phyloP scores from a whole-genome alignment of 192 early-diverging fungal genomes.

The Podila clonocystis region DNA sequence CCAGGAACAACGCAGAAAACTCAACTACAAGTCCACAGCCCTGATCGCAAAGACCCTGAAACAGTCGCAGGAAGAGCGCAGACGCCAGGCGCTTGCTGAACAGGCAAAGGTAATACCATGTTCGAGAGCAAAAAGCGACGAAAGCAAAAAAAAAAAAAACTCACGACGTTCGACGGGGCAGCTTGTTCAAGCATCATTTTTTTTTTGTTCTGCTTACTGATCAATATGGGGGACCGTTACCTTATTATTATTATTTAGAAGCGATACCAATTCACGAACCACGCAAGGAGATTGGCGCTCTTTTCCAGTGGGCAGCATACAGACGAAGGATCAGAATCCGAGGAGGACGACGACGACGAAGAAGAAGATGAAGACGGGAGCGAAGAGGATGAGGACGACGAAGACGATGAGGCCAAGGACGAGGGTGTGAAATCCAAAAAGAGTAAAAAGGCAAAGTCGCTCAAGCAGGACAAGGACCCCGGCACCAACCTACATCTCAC shows the following conservation, averaged over 20 bases:
- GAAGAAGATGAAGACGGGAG: slow-evolving; percentile 18
- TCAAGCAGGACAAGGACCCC: not conserved
- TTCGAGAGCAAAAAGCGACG: not conserved
- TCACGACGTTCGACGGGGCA: too few relatives aligned
- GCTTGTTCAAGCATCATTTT: not conserved
- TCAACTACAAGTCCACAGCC: slow-evolving; percentile 29
- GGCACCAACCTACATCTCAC: not conserved
- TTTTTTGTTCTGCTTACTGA: too few relatives aligned
- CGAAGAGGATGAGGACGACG: slow-evolving; percentile 22
- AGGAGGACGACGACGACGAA: slow-evolving; percentile 29
- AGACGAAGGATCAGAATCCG: slow-evolving; percentile 29
- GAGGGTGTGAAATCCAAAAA: not conserved
- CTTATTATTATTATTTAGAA: slow-evolving; percentile 24
- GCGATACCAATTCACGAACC: slow-evolving; percentile 53
- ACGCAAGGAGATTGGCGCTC: slow-evolving; percentile 55
- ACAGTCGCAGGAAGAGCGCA: slow-evolving; percentile 54
- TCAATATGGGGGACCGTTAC: too few relatives aligned
- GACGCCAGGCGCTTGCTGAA: slow-evolving; percentile 48
- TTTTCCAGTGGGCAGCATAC: slow-evolving; percentile 44
- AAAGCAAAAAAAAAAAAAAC: not conserved
- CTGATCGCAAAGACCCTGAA: slow-evolving; percentile 42
- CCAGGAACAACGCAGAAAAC: slow-evolving; percentile 35
- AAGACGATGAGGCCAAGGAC: slow-evolving; percentile 19
- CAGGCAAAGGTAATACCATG: slow-evolving; percentile 48
- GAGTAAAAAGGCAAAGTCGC: slow-evolving; percentile 23